phyloP scores from a whole-genome alignment of 345 rosid species.

The Camelina sativa region DNA sequence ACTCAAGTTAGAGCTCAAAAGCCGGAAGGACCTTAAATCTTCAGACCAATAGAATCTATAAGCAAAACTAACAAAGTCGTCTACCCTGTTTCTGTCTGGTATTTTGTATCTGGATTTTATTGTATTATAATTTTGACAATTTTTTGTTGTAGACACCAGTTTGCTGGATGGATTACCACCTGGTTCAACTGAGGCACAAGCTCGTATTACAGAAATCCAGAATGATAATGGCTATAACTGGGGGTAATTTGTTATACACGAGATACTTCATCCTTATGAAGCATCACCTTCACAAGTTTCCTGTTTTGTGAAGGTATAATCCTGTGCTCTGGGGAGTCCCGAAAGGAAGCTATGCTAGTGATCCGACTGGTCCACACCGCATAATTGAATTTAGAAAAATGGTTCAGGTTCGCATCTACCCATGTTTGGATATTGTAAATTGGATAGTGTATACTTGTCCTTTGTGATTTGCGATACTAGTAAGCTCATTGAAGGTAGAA shows the following conservation, averaged over 20 bases:
- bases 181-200: slow-evolving; percentile 86
- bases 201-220: slow-evolving; percentile 69
- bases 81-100: slow-evolving; percentile 11
- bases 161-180: slow-evolving; percentile 71
- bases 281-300: slow-evolving; percentile 31
- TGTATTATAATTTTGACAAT: not conserved
- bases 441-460: not conserved
- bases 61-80: slow-evolving; percentile 4
- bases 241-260: slow-evolving; percentile 67
- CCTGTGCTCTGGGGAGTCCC: slow-evolving; percentile 97
- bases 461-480: slow-evolving; percentile 14
- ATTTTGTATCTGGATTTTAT: slow-evolving; percentile 12
- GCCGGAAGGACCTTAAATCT: not conserved
- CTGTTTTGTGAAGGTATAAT: slow-evolving; percentile 71
- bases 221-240: slow-evolving; percentile 88
- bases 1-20: slow-evolving; percentile 14
- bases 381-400: slow-evolving; percentile 83
- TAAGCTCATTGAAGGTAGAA: slow-evolving; percentile 20
- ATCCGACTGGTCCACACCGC: slow-evolving; percentile 75
- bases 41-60: slow-evolving; percentile 17
- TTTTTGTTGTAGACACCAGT: slow-evolving; percentile 59
- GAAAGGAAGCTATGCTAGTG: slow-evolving; percentile 95
- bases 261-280: slow-evolving; percentile 33
- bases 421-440: slow-evolving; percentile 13
- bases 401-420: slow-evolving; percentile 73